These are phyloP conservation scores for Penicillium salamii DNA, from an alignment of 495 filamentous ascomycete species.

Conservation along the genomic window DNA sequence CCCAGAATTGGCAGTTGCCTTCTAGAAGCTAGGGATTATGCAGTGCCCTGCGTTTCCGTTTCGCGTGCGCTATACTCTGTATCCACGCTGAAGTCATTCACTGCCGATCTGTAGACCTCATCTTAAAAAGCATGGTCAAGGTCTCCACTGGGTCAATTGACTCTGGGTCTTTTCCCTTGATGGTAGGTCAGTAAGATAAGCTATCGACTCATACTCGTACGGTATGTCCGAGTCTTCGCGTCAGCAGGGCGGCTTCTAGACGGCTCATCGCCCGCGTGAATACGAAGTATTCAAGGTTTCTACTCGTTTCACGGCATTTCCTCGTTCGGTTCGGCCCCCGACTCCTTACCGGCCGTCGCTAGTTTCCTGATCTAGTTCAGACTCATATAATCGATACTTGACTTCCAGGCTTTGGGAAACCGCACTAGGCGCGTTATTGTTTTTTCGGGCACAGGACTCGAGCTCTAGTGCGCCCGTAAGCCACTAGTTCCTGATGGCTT, in stretches of 20 bases:
- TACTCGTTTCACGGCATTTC: not conserved
- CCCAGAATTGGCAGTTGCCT: not conserved
- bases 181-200: too few relatives aligned
- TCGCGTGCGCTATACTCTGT: not conserved
- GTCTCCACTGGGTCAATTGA: not conserved
- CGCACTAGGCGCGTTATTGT: not conserved
- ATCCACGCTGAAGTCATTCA: not conserved
- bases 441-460: not conserved
- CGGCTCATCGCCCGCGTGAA: not conserved
- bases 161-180: too few relatives aligned
- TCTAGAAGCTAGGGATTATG: not conserved
- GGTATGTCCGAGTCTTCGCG: not conserved
- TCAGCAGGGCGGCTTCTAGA: not conserved
- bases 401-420: not conserved
- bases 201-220: too few relatives aligned
- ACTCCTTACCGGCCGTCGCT: not conserved
- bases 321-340: not conserved
- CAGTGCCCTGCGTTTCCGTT: not conserved
- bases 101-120: not conserved
- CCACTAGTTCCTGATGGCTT: not conserved
- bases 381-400: not conserved
- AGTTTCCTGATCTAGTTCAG: not conserved
- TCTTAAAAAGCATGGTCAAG: not conserved
- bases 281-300: not conserved
- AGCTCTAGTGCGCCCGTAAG: not conserved